These are phyloP conservation scores for Podaxis carcinomalis DNA, from an alignment of 768 basidiomycete genomes.

Conservation along the genomic window DNA sequence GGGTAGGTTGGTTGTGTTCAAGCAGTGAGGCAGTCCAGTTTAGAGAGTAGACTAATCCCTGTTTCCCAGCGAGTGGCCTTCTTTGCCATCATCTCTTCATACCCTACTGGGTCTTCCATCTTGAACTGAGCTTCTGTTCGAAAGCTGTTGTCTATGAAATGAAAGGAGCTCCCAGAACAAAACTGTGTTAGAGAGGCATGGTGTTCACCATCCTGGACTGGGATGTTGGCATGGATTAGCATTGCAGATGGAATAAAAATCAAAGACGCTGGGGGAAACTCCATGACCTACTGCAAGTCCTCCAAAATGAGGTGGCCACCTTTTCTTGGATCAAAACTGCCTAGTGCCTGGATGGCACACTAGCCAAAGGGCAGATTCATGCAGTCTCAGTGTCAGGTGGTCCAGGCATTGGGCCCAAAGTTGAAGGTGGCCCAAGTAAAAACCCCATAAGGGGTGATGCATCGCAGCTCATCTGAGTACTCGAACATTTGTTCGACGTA, in stretches of 20 bases:
- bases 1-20: no score
- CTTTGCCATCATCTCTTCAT: not conserved
- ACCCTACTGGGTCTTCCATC: not conserved
- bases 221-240: not conserved
- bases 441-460: not conserved
- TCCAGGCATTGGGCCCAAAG: conserved; percentile 2
- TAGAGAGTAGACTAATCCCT: not conserved
- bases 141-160: conserved; percentile 1
- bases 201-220: not conserved
- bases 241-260: not conserved
- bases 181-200: not conserved
- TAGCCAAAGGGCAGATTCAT: not conserved
- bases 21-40: no score
- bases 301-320: not conserved
- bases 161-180: not conserved
- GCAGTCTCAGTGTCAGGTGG: not conserved
- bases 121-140: not conserved
- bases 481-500: not conserved
- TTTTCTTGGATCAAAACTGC: not conserved
- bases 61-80: not conserved
- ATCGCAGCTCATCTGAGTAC: not conserved
- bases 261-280: not conserved
- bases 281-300: not conserved
- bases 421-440: not conserved
- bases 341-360: not conserved